Conservation (phyloP, 495 filamentous ascomycete species). For the Penicillium diatomitis region DNA sequence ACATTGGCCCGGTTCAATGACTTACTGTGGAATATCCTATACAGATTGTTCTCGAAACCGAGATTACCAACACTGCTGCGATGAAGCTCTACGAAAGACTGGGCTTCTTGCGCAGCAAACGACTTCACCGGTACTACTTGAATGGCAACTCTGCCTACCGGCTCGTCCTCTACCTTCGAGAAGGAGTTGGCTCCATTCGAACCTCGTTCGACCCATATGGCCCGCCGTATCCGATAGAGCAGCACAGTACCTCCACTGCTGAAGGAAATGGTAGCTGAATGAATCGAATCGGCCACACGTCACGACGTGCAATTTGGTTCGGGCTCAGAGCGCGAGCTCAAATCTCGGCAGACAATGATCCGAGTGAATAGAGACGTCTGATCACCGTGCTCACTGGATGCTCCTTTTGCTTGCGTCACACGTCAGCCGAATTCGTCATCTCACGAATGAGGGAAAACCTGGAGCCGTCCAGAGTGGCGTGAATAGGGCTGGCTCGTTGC, state of each 20-base stretch:
- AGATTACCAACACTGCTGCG: slow-evolving; percentile 85
- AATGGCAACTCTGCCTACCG: slow-evolving; percentile 94
- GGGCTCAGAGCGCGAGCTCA: no score
- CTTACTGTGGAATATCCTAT: slow-evolving; percentile 1
- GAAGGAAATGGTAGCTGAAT: slow-evolving; percentile 19
- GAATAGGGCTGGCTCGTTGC: no score
- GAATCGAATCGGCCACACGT: no score
- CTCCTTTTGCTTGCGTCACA: no score
- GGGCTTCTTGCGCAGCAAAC: slow-evolving; percentile 88
- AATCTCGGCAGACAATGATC: no score
- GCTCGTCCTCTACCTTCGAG: slow-evolving; percentile 74
- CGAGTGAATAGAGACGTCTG: no score
- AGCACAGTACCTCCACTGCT: neutral
- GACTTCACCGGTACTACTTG: slow-evolving; percentile 89
- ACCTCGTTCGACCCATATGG: slow-evolving; percentile 32
- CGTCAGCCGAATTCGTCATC: no score
- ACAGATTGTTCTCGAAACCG: slow-evolving; percentile 87
- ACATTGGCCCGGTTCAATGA: slow-evolving; percentile 1
- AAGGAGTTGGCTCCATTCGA: slow-evolving; percentile 37
- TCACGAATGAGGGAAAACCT: no score
- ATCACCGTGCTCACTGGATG: no score
- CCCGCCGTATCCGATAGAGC: slow-evolving; percentile 4
- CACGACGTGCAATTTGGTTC: no score
- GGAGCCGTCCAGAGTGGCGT: no score
- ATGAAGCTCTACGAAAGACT: slow-evolving; percentile 91